Evolutionary conservation across 2,329 filamentous ascomycete genomes (phyloP).

Genomic region (Cryphonectria nitschkei): DNA sequence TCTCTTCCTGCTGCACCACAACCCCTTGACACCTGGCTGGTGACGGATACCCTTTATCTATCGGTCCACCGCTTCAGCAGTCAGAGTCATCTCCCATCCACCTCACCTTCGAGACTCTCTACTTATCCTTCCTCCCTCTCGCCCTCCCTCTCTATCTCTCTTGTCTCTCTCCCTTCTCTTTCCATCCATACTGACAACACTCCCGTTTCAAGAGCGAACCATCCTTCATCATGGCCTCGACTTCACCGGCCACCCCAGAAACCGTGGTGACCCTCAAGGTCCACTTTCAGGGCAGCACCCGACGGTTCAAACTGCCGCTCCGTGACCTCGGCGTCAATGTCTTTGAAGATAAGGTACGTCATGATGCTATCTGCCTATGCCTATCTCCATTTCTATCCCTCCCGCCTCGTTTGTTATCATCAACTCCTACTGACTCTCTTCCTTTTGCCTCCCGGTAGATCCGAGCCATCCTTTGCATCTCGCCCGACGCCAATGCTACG

Average conservation of each 20-base stretch:
- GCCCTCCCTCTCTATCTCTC: neutral
- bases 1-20: neutral
- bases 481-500: constrained; percentile 62
- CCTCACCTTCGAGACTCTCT: neutral
- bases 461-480: constrained; percentile 68
- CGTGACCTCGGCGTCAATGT: constrained; percentile 76
- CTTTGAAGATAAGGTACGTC: constrained; percentile 82
- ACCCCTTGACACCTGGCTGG: neutral
- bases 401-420: constrained; percentile 5
- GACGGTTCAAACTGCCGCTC: constrained; percentile 87
- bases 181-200: neutral
- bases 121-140: neutral
- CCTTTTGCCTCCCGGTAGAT: constrained; percentile 55
- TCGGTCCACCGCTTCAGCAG: constrained; percentile 5
- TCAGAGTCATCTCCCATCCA: neutral
- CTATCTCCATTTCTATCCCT: neutral
- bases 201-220: constrained; percentile 4
- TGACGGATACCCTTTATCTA: constrained; percentile 7
- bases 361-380: constrained; percentile 23
- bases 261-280: constrained; percentile 87
- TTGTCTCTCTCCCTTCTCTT: neutral
- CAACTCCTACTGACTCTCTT: constrained; percentile 10
- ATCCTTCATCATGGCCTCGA: constrained; percentile 41
- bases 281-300: constrained; percentile 72
- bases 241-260: constrained; percentile 53